Evolutionary conservation across 1,284 basidiomycete species (phyloP).

Genomic region (Thelephora terrestris): DNA sequence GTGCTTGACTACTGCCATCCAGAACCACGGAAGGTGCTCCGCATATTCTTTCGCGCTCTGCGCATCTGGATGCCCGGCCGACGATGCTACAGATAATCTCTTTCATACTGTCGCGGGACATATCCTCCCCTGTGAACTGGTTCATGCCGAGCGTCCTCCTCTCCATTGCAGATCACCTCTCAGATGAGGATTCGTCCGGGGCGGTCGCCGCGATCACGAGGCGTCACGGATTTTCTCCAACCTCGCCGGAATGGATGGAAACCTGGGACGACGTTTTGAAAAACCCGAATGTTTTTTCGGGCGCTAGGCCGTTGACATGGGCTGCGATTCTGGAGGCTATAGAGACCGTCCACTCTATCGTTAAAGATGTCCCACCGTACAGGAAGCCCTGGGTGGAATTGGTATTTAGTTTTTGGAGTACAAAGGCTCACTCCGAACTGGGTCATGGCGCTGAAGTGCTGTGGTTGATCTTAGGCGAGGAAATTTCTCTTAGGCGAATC

Average conservation of each 20-base stretch:
- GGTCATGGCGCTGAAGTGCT: slow-evolving; percentile 34
- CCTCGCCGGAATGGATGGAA: slow-evolving; percentile 54
- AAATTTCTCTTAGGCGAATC: slow-evolving; percentile 41
- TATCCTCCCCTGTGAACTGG: slow-evolving; percentile 42
- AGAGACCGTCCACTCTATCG: slow-evolving; percentile 45
- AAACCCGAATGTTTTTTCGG: slow-evolving; percentile 37
- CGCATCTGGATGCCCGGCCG: slow-evolving; percentile 40
- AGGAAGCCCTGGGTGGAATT: slow-evolving; percentile 49
- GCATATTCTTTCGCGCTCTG: slow-evolving; percentile 42
- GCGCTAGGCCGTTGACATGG: slow-evolving; percentile 43
- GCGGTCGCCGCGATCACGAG: slow-evolving; percentile 50
- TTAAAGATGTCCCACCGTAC: slow-evolving; percentile 60
- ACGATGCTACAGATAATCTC: slow-evolving; percentile 49
- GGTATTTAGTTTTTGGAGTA: slow-evolving; percentile 43
- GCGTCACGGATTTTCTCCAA: slow-evolving; percentile 57
- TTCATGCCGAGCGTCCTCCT: slow-evolving; percentile 53
- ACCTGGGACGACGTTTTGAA: slow-evolving; percentile 51
- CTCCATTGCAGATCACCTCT: slow-evolving; percentile 49
- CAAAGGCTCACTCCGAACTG: slow-evolving; percentile 25
- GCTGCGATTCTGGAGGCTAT: slow-evolving; percentile 44
- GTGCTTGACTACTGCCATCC: slow-evolving; percentile 1
- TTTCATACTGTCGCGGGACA: slow-evolving; percentile 50
- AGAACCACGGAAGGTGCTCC: slow-evolving; percentile 46
- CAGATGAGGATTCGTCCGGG: slow-evolving; percentile 50
- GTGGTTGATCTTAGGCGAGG: slow-evolving; percentile 57